Conservation (phyloP, 345 rosid species). For the Corymbia maculata region DNA sequence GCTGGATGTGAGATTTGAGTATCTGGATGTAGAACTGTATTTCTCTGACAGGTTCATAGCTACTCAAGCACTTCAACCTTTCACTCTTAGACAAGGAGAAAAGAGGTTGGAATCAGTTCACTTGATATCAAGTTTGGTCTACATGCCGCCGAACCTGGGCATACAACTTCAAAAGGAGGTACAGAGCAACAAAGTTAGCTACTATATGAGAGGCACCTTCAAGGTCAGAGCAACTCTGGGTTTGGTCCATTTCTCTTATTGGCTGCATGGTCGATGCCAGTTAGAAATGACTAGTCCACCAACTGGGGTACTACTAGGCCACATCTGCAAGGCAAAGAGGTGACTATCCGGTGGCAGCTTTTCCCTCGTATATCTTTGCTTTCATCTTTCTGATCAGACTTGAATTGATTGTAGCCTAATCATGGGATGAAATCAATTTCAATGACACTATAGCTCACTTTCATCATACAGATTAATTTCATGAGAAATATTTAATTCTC, state of each 20-base stretch:
- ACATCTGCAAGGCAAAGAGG: constrained; percentile 53
- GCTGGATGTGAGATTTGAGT: constrained; percentile 54
- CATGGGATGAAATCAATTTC: background rate
- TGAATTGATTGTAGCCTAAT: background rate
- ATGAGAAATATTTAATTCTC: background rate
- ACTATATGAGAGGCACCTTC: constrained; percentile 53
- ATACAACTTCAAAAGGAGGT: constrained; percentile 66
- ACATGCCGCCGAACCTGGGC: constrained; percentile 49
- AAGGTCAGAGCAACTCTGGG: constrained; percentile 69
- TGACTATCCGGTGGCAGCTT: constrained; percentile 9
- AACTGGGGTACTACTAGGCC: constrained; percentile 46
- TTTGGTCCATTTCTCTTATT: constrained; percentile 56
- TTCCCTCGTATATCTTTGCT: background rate
- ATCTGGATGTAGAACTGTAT: constrained; percentile 47
- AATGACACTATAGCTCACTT: background rate
- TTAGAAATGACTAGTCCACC: constrained; percentile 70
- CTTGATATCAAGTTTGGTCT: constrained; percentile 68
- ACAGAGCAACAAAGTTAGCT: constrained; percentile 41
- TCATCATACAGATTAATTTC: background rate
- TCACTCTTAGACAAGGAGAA: constrained; percentile 45
- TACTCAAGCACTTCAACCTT: constrained; percentile 51
- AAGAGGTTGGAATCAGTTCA: constrained; percentile 44
- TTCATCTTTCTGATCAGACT: constrained; percentile 1
- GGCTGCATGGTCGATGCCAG: constrained; percentile 73
- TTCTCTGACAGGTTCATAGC: constrained; percentile 51